Base-by-base conservation (phyloP, 768 basidiomycete genomes). In the Gloeostereum incarnatum region DNA sequence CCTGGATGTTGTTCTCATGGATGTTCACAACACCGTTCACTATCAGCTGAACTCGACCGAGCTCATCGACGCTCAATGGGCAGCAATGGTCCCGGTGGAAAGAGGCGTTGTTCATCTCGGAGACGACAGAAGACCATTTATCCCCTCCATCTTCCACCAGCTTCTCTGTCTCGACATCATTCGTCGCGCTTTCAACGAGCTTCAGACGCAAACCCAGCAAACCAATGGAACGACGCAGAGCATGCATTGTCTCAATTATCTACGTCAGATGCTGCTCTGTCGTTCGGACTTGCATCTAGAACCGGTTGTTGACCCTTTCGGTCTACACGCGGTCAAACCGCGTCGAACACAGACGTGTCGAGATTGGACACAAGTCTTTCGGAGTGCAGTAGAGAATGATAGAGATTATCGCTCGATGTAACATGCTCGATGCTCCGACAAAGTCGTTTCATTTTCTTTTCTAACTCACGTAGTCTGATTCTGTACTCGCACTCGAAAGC, bases 61-160 rank as follows among this genome's bases (percentile, higher is more conserved):
- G 16, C 21, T 11, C 6, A 19, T 32, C 9, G 23, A 39, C 6
- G 38, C 38, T 5, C 25, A 39, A 30, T 39, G 38, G 38, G 16
- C 24, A n/a, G 14, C 27, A 4, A 10, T 39, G 13, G 16, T 20
- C 2, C 38, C 38, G 1, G 14, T 29, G 9, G 27, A 21, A 9
- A n/a, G n/a, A n/a, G 25, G 26, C 6, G 27, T 40, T 13, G 24
- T 40, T 19, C 39, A 29, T 17, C 32, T 40, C 14, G 55, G 13
- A 24, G 45, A 43, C 17, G 40, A 51, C 20, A 24, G 48, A 38
- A 51, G 53, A 35, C 39, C 43, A 3, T 54, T 57, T 45, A 46
- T 42, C 8, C 35, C 53, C 16, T 35, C 51, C 7, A 55, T 56
- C 44, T 55, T 52, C 45, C 55, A 58, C 41, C 41, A 55, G 36